These are phyloP conservation scores for Trichoderma breve DNA, from an alignment of 2,329 filamentous ascomycete genomes.

Conservation along the genomic window DNA sequence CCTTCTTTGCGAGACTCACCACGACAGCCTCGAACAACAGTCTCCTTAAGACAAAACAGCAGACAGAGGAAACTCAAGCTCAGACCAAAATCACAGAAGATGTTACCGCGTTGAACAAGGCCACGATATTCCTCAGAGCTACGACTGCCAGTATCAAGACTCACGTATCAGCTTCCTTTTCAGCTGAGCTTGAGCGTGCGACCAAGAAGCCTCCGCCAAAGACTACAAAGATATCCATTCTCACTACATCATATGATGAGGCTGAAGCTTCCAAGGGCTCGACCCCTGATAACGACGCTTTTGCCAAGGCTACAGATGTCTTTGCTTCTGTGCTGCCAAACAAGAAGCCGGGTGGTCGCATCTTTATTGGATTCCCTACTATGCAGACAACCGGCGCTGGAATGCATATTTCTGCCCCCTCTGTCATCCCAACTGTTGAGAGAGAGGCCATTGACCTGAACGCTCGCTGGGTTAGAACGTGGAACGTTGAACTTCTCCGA, in stretches of 20 bases:
- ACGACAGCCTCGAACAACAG: conserved; percentile 51
- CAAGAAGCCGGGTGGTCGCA: conserved; percentile 75
- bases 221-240: conserved; percentile 76
- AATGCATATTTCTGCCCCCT: conserved; percentile 92
- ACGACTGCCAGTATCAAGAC: conserved; percentile 82
- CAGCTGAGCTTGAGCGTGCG: conserved; percentile 84
- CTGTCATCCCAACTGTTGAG: conserved; percentile 95
- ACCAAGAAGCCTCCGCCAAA: conserved; percentile 97
- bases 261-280: conserved; percentile 61
- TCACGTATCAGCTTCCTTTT: conserved; percentile 68
- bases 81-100: conserved; percentile 68
- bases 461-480: conserved; percentile 87
- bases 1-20: conserved; percentile 78
- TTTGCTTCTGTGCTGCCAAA: conserved; percentile 88
- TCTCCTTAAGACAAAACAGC: conserved; percentile 52
- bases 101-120: conserved; percentile 65
- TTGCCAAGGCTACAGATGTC: conserved; percentile 67
- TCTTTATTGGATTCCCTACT: conserved; percentile 97
- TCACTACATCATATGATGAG: conserved; percentile 90
- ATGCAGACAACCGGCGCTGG: conserved; percentile 94
- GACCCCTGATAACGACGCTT: conserved; percentile 38
- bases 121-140: conserved; percentile 84
- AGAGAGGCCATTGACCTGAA: conserved; percentile 96
- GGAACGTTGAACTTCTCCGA: conserved; percentile 92
- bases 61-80: conserved; percentile 60